phyloP scores from a whole-genome alignment of 176 grass and related monocot genomes.

The Musa itinerans region DNA sequence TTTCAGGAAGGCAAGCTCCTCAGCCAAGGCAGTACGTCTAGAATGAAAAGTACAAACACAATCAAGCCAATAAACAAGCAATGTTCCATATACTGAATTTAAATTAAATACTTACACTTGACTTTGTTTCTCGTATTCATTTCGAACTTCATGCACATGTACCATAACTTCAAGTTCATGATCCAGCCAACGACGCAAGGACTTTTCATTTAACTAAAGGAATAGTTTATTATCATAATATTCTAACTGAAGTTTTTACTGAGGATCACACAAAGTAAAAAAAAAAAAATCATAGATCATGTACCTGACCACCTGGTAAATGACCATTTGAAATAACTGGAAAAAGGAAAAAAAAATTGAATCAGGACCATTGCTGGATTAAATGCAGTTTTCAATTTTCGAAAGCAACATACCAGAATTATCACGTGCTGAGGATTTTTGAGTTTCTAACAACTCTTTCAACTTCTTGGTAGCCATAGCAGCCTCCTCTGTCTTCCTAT shows the following conservation, averaged over 20 bases:
- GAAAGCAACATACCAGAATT: slow-evolving; percentile 46
- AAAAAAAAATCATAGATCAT: slow-evolving; percentile 19
- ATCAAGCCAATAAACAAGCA: neutral
- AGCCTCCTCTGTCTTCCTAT: slow-evolving; percentile 97
- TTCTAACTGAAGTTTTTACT: slow-evolving; percentile 36
- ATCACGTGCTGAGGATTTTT: slow-evolving; percentile 79
- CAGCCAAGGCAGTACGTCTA: slow-evolving; percentile 80
- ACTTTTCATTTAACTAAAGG: slow-evolving; percentile 51
- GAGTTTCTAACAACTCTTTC: slow-evolving; percentile 94
- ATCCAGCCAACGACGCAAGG: slow-evolving; percentile 86
- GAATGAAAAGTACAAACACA: slow-evolving; percentile 13
- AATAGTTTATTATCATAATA: too few species aligned
- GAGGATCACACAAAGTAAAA: neutral
- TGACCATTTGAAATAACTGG: slow-evolving; percentile 57
- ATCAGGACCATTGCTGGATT: neutral
- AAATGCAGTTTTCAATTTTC: neutral
- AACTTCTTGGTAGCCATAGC: slow-evolving; percentile 96
- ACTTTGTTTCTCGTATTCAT: slow-evolving; percentile 97
- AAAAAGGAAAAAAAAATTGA: slow-evolving; percentile 18
- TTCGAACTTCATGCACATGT: slow-evolving; percentile 93
- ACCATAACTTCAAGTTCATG: slow-evolving; percentile 99
- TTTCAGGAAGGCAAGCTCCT: slow-evolving; percentile 87
- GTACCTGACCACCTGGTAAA: slow-evolving; percentile 73
- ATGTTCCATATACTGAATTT: neutral
- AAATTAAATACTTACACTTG: slow-evolving; percentile 63